These are phyloP conservation scores for Neopestalotiopsis clavispora DNA, from an alignment of 2,329 filamentous ascomycete species.

Conservation along the genomic window DNA sequence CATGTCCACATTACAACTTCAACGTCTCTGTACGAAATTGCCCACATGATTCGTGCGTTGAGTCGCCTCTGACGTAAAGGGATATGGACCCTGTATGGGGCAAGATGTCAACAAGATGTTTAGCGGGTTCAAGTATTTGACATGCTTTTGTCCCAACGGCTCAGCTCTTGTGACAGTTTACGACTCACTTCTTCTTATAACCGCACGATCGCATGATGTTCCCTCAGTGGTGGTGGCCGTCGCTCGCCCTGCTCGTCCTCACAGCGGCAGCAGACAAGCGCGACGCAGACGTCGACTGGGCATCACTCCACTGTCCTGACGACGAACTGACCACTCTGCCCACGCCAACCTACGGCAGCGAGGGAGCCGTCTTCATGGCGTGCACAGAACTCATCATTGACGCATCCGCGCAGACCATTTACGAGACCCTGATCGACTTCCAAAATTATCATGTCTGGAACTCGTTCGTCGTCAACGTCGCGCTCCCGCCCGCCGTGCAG, in stretches of 20 bases:
- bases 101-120: not conserved
- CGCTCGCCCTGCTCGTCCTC: not conserved
- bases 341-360: constrained; percentile 28
- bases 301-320: constrained; percentile 15
- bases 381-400: constrained; percentile 30
- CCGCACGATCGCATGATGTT: not conserved
- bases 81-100: not conserved
- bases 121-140: not conserved
- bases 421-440: constrained; percentile 31
- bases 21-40: not conserved
- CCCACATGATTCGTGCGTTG: not conserved
- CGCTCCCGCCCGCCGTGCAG: constrained; percentile 25
- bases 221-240: not conserved
- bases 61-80: not conserved
- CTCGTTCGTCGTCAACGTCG: constrained; percentile 30
- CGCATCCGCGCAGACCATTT: constrained; percentile 22
- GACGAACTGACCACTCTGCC: constrained; percentile 7
- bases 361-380: constrained; percentile 28
- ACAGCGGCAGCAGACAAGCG: not conserved
- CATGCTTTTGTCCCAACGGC: not conserved
- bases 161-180: not conserved
- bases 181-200: not conserved
- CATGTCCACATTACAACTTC: not conserved
- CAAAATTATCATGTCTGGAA: constrained; percentile 31
- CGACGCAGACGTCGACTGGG: constrained; percentile 23